A percentile compares a stretch with the other conserved stretches of the same genome.
These are phyloP conservation scores for Suillus weaverae DNA, from an alignment of 768 basidiomycete species.

Conservation along the genomic window DNA sequence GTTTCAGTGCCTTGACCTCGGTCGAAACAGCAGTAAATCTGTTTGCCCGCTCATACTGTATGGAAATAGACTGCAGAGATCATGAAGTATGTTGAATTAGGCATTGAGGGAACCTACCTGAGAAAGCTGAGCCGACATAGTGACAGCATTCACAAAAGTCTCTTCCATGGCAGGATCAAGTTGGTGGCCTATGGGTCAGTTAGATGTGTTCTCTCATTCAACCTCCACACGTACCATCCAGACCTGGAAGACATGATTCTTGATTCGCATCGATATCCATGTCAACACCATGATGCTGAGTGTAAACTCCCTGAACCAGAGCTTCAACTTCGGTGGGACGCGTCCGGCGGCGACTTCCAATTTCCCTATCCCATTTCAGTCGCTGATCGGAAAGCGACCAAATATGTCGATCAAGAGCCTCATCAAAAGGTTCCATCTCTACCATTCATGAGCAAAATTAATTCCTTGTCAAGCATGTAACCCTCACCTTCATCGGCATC, in stretches of 20 bases:
- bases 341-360: conserved; percentile 65
- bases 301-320: conserved; percentile 39
- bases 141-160: conserved; percentile 34
- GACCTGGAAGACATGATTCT: background rate
- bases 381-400: conserved; percentile 78
- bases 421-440: conserved; percentile 84
- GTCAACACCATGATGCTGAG: conserved; percentile 33
- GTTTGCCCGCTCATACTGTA: conserved; percentile 52
- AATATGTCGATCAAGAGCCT: conserved; percentile 78
- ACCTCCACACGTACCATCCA: conserved; percentile 12
- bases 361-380: conserved; percentile 71
- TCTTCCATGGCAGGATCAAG: conserved; percentile 25
- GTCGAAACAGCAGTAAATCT: conserved; percentile 44
- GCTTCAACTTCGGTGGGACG: conserved; percentile 55
- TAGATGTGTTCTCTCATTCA: background rate
- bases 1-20: conserved; percentile 53
- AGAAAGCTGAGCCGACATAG: conserved; percentile 47
- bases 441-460: conserved; percentile 8
- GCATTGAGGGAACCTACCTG: conserved; percentile 40
- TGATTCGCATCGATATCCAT: conserved; percentile 22
- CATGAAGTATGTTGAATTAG: background rate
- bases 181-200: conserved; percentile 20
- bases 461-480: background rate
- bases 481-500: conserved; percentile 52
- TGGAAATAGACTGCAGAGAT: conserved; percentile 40